Evolutionary conservation across 1,139 yeast species (phyloP).

Genomic region (Yamadazyma conglobata): DNA sequence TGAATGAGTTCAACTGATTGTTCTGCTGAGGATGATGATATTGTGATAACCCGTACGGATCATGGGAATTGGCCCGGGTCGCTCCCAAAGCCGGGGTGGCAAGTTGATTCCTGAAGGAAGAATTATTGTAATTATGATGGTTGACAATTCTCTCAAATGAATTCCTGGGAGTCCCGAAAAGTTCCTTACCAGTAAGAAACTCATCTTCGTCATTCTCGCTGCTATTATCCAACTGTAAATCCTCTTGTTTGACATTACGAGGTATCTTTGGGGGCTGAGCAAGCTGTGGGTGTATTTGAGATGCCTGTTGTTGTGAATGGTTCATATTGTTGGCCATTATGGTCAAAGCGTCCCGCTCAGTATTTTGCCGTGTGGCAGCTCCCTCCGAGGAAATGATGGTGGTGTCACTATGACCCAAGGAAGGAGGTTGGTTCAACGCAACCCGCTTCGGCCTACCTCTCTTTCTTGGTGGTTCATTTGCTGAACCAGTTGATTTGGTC

Average conservation of each 20-base stretch:
- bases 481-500: conserved; percentile 21
- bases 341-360: conserved; percentile 41
- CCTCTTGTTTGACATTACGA: conserved; percentile 29
- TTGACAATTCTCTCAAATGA: conserved; percentile 34
- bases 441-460: conserved; percentile 49
- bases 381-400: conserved; percentile 25
- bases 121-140: conserved; percentile 11
- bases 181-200: conserved; percentile 38
- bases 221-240: conserved; percentile 31
- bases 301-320: conserved; percentile 3
- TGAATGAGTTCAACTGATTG: conserved; percentile 16
- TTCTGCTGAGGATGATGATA: conserved; percentile 22
- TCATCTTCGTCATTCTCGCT: conserved; percentile 26
- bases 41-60: conserved; percentile 25
- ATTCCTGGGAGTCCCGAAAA: conserved; percentile 43
- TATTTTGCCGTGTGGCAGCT: conserved; percentile 37
- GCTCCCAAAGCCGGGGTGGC: conserved; percentile 1
- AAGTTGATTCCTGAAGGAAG: conserved; percentile 5
- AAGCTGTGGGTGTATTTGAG: background rate
- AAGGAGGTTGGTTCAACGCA: conserved; percentile 25
- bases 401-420: conserved; percentile 30
- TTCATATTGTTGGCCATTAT: conserved; percentile 34
- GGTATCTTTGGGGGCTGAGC: background rate
- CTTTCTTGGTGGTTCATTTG: conserved; percentile 36
- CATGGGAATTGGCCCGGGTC: conserved; percentile 13